Evolutionary conservation across 805 yeast species (phyloP).

Genomic region (Wickerhamiella hasegawae): DNA sequence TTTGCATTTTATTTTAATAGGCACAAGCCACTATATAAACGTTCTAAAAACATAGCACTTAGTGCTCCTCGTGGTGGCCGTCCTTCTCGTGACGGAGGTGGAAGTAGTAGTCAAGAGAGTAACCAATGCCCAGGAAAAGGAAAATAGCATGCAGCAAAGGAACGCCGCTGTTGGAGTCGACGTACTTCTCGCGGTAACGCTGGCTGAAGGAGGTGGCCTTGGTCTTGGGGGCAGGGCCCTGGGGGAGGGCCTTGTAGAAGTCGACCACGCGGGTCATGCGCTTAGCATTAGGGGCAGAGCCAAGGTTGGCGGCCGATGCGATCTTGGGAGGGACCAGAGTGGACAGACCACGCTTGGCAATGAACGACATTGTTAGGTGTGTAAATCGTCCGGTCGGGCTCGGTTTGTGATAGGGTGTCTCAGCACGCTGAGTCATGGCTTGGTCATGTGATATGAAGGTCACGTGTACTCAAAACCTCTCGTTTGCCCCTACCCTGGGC

Average conservation of each 20-base stretch:
- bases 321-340: constrained; percentile 97
- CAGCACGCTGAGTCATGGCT: neutral
- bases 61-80: neutral
- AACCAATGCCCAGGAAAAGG: constrained; percentile 58
- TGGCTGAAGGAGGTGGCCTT: constrained; percentile 31
- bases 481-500: too few species aligned
- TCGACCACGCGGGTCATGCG: constrained; percentile 89
- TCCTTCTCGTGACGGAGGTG: constrained; percentile 33
- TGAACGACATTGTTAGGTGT: constrained; percentile 47
- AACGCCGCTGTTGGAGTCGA: constrained; percentile 19
- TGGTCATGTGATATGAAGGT: neutral
- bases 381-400: too few species aligned
- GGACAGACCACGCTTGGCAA: constrained; percentile 83
- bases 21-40: too few species aligned
- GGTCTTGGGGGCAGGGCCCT: constrained; percentile 70
- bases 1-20: too few species aligned
- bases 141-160: constrained; percentile 48
- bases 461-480: too few species aligned
- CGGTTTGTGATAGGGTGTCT: neutral
- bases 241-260: constrained; percentile 92
- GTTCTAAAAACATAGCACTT: too few species aligned
- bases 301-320: constrained; percentile 88
- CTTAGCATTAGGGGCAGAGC: constrained; percentile 91
- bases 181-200: constrained; percentile 66
- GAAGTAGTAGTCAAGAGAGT: constrained; percentile 85